Conservation (phyloP, 2,329 filamentous ascomycete genomes). For the Monosporascus cannonballus region DNA sequence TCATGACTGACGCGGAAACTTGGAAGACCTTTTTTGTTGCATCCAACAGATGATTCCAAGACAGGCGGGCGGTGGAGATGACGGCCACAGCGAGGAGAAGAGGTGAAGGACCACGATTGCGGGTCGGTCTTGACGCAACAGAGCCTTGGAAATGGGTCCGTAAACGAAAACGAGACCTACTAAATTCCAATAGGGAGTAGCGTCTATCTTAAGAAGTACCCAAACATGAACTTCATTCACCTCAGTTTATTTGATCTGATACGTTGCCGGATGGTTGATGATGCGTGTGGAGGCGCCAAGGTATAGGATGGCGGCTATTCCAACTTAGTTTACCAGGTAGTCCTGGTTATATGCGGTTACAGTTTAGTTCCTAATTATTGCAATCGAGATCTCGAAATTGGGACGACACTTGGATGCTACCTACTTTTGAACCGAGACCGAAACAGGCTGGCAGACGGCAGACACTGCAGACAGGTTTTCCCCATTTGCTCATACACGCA, state of each 20-base stretch:
- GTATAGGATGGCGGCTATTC: neutral
- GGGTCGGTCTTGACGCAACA: neutral
- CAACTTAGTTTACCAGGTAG: neutral
- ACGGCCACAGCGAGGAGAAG: neutral
- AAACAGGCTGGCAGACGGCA: slow-evolving; percentile 6
- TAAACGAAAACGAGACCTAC: neutral
- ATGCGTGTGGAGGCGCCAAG: neutral
- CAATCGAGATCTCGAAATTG: slow-evolving; percentile 9
- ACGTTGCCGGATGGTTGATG: no score
- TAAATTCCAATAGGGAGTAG: neutral
- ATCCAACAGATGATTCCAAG: neutral
- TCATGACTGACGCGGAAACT: no score
- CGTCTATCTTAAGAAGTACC: no score
- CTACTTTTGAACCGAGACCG: slow-evolving; percentile 12
- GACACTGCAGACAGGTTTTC: no score
- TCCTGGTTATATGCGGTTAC: neutral
- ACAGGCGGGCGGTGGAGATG: neutral
- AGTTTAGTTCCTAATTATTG: neutral
- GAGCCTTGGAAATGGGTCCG: neutral
- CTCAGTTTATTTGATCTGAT: no score
- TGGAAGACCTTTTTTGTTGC: neutral
- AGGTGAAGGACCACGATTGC: neutral
- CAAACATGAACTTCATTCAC: no score
- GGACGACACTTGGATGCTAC: slow-evolving; percentile 13
- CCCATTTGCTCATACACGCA: neutral